Base-by-base conservation (phyloP, 495 filamentous ascomycete genomes). In the Platismatia glauca region DNA sequence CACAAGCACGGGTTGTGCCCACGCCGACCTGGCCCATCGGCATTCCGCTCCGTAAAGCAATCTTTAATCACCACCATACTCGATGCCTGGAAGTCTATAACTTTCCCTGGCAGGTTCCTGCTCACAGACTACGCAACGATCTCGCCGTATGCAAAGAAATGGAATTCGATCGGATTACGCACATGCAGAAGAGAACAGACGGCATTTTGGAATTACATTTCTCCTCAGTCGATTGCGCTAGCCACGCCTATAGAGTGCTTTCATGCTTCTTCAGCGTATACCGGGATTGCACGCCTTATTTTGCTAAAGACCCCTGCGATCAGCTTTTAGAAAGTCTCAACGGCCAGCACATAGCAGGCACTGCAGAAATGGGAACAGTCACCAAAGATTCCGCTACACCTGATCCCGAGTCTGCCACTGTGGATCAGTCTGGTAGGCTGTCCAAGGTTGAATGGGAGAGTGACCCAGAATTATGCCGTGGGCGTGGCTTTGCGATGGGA, bases 1-100 rank as follows among this genome's bases (percentile, higher is more conserved):
- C 34, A 0, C n/a, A 57, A 1, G 60, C 68, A 0, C 18, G 7
- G 1, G 31, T 66, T 0, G 15, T 70, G 4, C 41, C 59, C 0
- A 66, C 66, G 1, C 68, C 68, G 5, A 70, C 68, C 13, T 68
- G 57, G 57, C 68, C 68, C 4, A 64, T 65, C n/a, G 4, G 2
- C 38, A 4, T 2, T 31, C 0, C 11, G n/a, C n/a, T n/a, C n/a
- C n/a, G n/a, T n/a, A n/a, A n/a, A n/a, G n/a, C n/a, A n/a, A n/a
- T n/a, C n/a, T n/a, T n/a, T n/a, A n/a, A n/a, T n/a, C n/a, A n/a
- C n/a, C n/a, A n/a, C n/a, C n/a, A n/a, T n/a, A n/a, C n/a, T n/a
- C n/a, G n/a, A n/a, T n/a, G n/a, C n/a, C n/a, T n/a, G n/a, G n/a
- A n/a, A n/a, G n/a, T n/a, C n/a, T n/a, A n/a, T n/a, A n/a, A n/a